Evolutionary conservation across 140 eudicot genomes (phyloP), one percentile per base, ranked within the genome.

Genomic region (Bidens hawaiensis): DNA sequence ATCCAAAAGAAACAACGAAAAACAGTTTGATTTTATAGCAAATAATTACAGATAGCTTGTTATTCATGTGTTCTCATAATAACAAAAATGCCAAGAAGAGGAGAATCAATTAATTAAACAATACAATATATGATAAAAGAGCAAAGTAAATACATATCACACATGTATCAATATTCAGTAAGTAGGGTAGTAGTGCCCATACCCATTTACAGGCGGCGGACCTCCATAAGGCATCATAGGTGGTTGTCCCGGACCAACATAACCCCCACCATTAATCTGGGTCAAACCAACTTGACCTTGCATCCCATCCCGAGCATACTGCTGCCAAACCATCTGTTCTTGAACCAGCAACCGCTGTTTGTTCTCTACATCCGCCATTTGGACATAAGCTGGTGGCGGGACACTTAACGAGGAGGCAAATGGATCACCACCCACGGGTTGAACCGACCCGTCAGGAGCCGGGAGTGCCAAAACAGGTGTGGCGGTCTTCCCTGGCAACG

Each of bases 291-390:
- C 45, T 74, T 81, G 94, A 30, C 94, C 94, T 54, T 77, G 96
- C 94, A 87, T 87, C 18, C 96, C 96, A 14, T 81, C 75, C 34
- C 64, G 57, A 13, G 81, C 82, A 70, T 88, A 88, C 57, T 88
- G 94, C 34, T 88, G 89, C 96, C 96, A 88, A n/a, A 88, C 78
- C 77, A 71, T 23, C 69, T 88, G 94, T 55, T 88, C 96, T 66
- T 88, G 94, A 65, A 75, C 70, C 7, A 88, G 77, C 43, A 88
- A 75, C n/a, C 85, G 89, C 54, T 84, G 94, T 60, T 88, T 84
- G 74, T 77, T 84, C 54, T 88, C 94, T 55, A 84, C 78, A 41
- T 88, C 90, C 0, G 89, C 89, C 83, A 88, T 88, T 68, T 84
- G 94, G 13, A 88, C 94, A 52, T 84, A 88, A 2, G 94, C 48